phyloP scores from a whole-genome alignment of 768 basidiomycete genomes.

The Glaciozyma antarctica region DNA sequence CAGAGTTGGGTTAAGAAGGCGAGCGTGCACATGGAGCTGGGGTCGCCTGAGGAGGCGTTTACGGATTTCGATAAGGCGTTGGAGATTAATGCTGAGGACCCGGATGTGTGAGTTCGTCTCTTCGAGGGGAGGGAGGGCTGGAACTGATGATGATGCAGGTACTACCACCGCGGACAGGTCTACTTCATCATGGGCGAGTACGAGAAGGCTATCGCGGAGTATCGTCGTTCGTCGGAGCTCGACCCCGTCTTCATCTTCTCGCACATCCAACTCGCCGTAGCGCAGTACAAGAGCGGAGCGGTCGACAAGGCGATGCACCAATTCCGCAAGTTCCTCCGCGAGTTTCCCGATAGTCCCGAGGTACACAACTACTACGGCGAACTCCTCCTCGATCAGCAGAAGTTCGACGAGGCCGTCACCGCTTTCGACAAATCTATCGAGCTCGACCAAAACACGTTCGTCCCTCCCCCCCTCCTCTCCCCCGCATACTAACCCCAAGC shows the following conservation, averaged over 20 bases:
- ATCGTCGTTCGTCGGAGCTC: conserved; percentile 75
- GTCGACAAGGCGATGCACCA: conserved; percentile 74
- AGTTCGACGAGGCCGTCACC: conserved; percentile 70
- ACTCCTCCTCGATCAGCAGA: conserved; percentile 79
- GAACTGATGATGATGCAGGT: conserved; percentile 38
- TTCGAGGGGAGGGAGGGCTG: not conserved
- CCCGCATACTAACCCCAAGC: not conserved
- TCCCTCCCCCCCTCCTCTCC: conserved; percentile 29
- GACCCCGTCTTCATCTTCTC: conserved; percentile 88
- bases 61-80: conserved; percentile 85
- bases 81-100: conserved; percentile 66
- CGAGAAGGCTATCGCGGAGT: conserved; percentile 74
- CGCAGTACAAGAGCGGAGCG: conserved; percentile 82
- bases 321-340: conserved; percentile 72
- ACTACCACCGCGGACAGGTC: conserved; percentile 98
- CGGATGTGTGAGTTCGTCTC: conserved; percentile 54
- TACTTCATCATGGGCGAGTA: conserved; percentile 92
- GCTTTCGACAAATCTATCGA: conserved; percentile 88
- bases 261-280: conserved; percentile 94
- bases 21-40: conserved; percentile 93
- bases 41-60: conserved; percentile 66
- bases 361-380: conserved; percentile 60
- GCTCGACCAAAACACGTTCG: conserved; percentile 65
- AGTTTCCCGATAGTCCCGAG: conserved; percentile 50
- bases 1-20: conserved; percentile 95